These are phyloP conservation scores for Rhizoctonia solani DNA, from an alignment of 1,284 basidiomycete genomes.

Conservation along the genomic window DNA sequence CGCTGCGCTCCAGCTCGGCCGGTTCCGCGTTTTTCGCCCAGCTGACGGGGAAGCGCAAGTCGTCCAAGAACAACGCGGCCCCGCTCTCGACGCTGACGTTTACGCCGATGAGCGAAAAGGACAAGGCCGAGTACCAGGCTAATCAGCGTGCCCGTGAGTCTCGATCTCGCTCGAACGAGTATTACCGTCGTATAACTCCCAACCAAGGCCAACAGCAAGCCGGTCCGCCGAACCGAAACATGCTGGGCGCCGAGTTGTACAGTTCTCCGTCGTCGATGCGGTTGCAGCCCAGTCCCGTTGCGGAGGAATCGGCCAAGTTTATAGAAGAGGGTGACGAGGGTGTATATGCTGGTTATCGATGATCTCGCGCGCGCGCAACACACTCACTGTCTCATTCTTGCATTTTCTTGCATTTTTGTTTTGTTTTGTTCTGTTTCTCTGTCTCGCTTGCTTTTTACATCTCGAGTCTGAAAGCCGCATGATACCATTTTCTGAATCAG, in stretches of 20 bases:
- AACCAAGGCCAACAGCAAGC: too few species aligned
- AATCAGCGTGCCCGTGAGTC: not conserved
- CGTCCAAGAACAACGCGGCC: not conserved
- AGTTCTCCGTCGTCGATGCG: not conserved
- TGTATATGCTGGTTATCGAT: too few species aligned
- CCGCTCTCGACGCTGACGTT: slow-evolving; percentile 22
- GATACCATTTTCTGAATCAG: slow-evolving; percentile 31
- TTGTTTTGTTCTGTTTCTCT: slow-evolving; percentile 4
- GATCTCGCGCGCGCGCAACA: too few species aligned
- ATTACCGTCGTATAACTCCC: slow-evolving; percentile 12
- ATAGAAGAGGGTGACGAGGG: slow-evolving; percentile 13
- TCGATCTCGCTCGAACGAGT: slow-evolving; percentile 29
- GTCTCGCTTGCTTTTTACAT: too few species aligned
- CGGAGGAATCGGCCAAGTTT: slow-evolving; percentile 25
- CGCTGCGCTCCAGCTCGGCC: not conserved
- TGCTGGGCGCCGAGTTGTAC: slow-evolving; percentile 24
- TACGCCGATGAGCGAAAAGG: slow-evolving; percentile 27
- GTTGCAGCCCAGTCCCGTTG: slow-evolving; percentile 26
- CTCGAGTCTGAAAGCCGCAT: too few species aligned
- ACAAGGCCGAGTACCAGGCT: not conserved
- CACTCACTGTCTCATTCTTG: not conserved
- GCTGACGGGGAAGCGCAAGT: not conserved
- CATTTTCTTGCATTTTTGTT: not conserved
- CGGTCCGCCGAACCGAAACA: not conserved
- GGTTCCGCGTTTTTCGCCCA: not conserved